Percentiles rank a stretch among this genome's conserved stretches.
These are phyloP conservation scores for Trichoderma atrobrunneum DNA, from an alignment of 2,329 filamentous ascomycete species.

Conservation along the genomic window DNA sequence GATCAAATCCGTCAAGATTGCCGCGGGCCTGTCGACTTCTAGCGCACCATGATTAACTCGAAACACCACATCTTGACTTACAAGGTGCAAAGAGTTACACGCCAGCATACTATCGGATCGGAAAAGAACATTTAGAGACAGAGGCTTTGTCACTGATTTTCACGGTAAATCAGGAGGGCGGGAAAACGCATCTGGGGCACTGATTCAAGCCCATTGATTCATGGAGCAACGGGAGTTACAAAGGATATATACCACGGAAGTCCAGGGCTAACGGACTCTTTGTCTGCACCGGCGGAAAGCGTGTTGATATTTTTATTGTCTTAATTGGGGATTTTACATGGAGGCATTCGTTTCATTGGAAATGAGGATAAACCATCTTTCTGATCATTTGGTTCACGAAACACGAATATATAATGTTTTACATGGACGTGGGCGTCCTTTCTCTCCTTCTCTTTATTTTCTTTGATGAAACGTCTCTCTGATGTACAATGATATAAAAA, in stretches of 20 bases:
- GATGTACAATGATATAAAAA: not conserved
- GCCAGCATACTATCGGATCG: not conserved
- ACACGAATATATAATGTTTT: not conserved
- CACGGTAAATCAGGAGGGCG: not conserved
- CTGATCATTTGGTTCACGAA: not conserved
- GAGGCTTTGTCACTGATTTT: not conserved
- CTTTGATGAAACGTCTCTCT: not conserved
- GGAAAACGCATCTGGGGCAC: not conserved
- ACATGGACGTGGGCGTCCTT: not conserved
- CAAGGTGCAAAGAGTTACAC: not conserved
- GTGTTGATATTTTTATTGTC: not conserved
- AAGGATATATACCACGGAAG: constrained; percentile 13
- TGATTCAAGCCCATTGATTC: not conserved
- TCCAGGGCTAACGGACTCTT: not conserved
- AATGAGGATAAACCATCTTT: not conserved
- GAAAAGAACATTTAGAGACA: not conserved
- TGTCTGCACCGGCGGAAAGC: not conserved
- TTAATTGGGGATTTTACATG: not conserved
- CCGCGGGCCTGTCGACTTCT: constrained; percentile 22
- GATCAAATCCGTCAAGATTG: constrained; percentile 32
- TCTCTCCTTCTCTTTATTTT: not conserved
- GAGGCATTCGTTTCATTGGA: not conserved
- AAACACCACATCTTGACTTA: not conserved
- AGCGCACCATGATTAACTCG: not conserved
- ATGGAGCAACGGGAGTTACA: constrained; percentile 7